phyloP scores from a whole-genome alignment of 2,329 filamentous ascomycete species.

The Aspergillus luchuensis region DNA sequence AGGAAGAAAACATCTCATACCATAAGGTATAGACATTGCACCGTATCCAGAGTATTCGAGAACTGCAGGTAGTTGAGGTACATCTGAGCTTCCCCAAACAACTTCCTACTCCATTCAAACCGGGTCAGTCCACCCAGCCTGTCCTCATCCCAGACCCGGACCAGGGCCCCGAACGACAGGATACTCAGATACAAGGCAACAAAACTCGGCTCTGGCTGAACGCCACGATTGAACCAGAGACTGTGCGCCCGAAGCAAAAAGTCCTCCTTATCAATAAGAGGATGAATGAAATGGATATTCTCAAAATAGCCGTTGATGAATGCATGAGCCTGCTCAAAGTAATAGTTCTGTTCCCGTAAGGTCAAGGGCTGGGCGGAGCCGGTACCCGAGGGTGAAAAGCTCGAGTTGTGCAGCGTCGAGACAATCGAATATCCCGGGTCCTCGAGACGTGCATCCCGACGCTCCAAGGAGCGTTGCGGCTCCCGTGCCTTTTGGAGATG shows the following conservation, averaged over 20 bases:
- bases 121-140: conserved; percentile 48
- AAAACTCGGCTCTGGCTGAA: conserved; percentile 44
- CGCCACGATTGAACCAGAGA: conserved; percentile 43
- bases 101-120: conserved; percentile 50
- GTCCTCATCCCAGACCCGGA: conserved; percentile 49
- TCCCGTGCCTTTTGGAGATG: conserved; percentile 41
- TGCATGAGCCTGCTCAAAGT: conserved; percentile 48
- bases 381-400: conserved; percentile 40
- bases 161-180: conserved; percentile 50
- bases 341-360: conserved; percentile 38
- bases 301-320: conserved; percentile 54
- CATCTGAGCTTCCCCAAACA: conserved; percentile 48
- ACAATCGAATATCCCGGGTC: conserved; percentile 43
- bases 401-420: conserved; percentile 50
- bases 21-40: conserved; percentile 53
- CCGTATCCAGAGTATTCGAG: conserved; percentile 51
- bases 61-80: conserved; percentile 45
- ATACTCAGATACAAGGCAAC: conserved; percentile 52
- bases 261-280: conserved; percentile 50
- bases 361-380: conserved; percentile 24
- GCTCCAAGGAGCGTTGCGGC: conserved; percentile 22
- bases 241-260: conserved; percentile 49
- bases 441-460: conserved; percentile 7
- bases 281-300: conserved; percentile 53
- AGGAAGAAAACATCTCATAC: conserved; percentile 21